Evolutionary conservation across 1,284 basidiomycete genomes (phyloP).

Genomic region (Phaffia rhodozyma): DNA sequence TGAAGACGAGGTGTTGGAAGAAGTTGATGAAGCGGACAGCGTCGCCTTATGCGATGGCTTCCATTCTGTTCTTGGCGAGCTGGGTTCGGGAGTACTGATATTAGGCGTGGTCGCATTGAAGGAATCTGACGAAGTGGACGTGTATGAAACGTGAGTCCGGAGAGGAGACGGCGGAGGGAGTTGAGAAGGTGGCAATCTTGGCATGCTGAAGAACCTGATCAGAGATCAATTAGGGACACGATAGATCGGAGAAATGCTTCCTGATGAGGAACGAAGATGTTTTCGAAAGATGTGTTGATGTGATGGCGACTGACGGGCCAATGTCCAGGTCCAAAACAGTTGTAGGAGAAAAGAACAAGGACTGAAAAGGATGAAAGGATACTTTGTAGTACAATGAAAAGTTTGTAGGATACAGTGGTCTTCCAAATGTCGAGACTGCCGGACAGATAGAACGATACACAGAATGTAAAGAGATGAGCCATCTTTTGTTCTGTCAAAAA

Average conservation of each 20-base stretch:
- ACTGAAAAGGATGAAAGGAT: background rate
- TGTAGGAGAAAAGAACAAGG: background rate
- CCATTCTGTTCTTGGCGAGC: too few species aligned
- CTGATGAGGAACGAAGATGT: background rate
- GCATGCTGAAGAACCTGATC: too few species aligned
- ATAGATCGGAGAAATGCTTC: background rate
- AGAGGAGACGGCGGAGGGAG: background rate
- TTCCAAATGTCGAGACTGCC: too few species aligned
- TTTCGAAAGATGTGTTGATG: background rate
- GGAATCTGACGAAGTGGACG: background rate
- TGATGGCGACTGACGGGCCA: background rate
- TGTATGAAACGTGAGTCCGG: background rate
- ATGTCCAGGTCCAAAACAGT: background rate
- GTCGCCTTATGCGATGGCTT: too few species aligned
- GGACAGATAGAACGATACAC: background rate
- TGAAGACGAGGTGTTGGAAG: slow-evolving; percentile 3
- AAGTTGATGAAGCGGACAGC: background rate
- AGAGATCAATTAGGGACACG: background rate
- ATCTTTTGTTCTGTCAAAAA: too few species aligned
- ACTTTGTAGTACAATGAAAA: too few species aligned
- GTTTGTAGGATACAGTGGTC: too few species aligned
- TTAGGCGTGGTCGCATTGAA: too few species aligned
- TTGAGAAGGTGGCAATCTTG: background rate
- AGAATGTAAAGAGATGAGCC: background rate
- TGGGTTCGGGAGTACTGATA: too few species aligned